Conservation (phyloP, 192 early-diverging fungal species). For the Entophlyctis luteolus region DNA sequence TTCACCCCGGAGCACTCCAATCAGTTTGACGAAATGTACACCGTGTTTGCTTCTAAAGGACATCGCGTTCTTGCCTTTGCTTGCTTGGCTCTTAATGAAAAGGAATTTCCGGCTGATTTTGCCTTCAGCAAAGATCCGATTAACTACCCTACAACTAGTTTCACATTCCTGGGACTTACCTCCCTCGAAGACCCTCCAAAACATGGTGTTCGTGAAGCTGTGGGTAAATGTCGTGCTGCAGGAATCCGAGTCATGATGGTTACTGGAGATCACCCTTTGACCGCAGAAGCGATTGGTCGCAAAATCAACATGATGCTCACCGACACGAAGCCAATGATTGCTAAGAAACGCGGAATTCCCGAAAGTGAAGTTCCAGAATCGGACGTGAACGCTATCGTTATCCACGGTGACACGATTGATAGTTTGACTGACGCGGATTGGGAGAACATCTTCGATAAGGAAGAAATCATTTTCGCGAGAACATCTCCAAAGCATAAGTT, state of each 20-base stretch:
- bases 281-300: slow-evolving; percentile 85
- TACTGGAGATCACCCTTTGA: slow-evolving; percentile 94
- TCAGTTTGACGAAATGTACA: slow-evolving; percentile 64
- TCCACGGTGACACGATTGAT: slow-evolving; percentile 76
- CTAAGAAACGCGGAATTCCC: slow-evolving; percentile 60
- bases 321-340: slow-evolving; percentile 78
- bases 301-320: slow-evolving; percentile 85
- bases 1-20: slow-evolving; percentile 56
- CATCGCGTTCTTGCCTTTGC: slow-evolving; percentile 91
- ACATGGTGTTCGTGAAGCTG: slow-evolving; percentile 89
- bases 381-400: slow-evolving; percentile 75
- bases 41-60: slow-evolving; percentile 76
- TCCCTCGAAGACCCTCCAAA: slow-evolving; percentile 95
- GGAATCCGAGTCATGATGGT: slow-evolving; percentile 96
- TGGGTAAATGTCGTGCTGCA: slow-evolving; percentile 78
- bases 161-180: slow-evolving; percentile 76
- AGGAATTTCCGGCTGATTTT: slow-evolving; percentile 65
- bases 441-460: slow-evolving; percentile 71
- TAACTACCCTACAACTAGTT: slow-evolving; percentile 59
- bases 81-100: slow-evolving; percentile 63
- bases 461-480: slow-evolving; percentile 91
- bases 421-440: slow-evolving; percentile 73
- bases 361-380: slow-evolving; percentile 47
- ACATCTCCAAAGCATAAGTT: slow-evolving; percentile 93
- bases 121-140: slow-evolving; percentile 70